Conservation (phyloP, 176 grass and related monocot species). For the Rhipidocladum racemiflorum region DNA sequence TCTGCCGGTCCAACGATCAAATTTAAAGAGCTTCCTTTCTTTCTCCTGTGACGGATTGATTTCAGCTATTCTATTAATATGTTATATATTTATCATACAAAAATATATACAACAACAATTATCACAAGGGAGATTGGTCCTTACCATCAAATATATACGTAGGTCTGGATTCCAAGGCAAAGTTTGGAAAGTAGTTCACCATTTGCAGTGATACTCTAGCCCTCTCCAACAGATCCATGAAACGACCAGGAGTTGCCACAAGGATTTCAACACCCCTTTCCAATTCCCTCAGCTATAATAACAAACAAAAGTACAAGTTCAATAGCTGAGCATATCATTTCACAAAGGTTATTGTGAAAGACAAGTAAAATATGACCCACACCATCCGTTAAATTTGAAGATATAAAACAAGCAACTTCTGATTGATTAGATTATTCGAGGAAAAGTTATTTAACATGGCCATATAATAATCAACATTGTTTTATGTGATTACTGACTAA, state of each 20-base stretch:
- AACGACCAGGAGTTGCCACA: conserved; percentile 94
- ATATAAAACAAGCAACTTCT: not conserved
- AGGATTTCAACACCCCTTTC: conserved; percentile 96
- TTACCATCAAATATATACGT: no score
- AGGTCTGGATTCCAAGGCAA: no score
- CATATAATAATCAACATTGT: not conserved
- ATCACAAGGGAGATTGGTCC: no score
- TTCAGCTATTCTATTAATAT: no score
- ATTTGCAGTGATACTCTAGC: conserved; percentile 87
- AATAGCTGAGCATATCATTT: not conserved
- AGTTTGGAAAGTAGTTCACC: conserved; percentile 79
- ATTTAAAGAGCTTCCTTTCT: no score
- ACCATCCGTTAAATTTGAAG: not conserved
- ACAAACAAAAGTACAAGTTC: conserved; percentile 7
- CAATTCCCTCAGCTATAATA: conserved; percentile 73
- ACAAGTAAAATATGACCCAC: not conserved
- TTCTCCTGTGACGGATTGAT: no score
- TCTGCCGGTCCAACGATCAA: no score
- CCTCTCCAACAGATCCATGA: conserved; percentile 90
- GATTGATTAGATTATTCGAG: not conserved
- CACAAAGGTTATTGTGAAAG: not conserved
- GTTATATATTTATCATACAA: no score
- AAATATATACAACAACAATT: no score
- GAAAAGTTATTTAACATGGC: not conserved
- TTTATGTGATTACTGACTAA: not conserved